These are phyloP conservation scores for Primulina eburnea DNA, from an alignment of 257 asterid genomes.

Conservation along the genomic window DNA sequence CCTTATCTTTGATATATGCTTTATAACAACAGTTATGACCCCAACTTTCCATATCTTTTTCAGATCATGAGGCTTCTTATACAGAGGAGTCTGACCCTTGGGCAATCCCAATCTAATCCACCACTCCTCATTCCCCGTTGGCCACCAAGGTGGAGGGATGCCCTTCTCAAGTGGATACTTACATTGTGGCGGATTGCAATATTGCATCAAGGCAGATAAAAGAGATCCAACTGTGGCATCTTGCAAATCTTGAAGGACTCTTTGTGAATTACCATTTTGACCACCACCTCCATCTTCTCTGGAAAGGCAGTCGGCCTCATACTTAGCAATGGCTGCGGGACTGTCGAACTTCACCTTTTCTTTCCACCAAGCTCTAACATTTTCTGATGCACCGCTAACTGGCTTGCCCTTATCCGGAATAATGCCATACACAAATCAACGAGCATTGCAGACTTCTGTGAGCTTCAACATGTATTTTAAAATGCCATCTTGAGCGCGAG, in stretches of 20 bases:
- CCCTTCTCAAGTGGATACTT: conserved; percentile 53
- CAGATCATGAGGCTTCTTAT: conserved; percentile 59
- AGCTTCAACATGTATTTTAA: conserved; percentile 52
- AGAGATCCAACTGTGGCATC: conserved; percentile 58
- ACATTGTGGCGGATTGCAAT: conserved; percentile 57
- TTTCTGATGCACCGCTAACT: conserved; percentile 53
- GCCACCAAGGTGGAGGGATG: conserved; percentile 63
- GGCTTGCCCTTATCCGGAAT: conserved; percentile 55
- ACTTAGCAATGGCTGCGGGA: conserved; percentile 46
- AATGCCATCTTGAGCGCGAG: conserved; percentile 49
- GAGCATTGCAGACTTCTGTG: conserved; percentile 55
- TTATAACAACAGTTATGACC: conserved; percentile 55
- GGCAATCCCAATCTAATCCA: conserved; percentile 40
- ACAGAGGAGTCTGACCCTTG: conserved; percentile 38
- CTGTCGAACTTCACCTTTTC: conserved; percentile 57
- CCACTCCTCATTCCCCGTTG: conserved; percentile 50
- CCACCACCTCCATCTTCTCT: conserved; percentile 25
- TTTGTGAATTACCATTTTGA: conserved; percentile 31
- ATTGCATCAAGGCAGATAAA: conserved; percentile 54
- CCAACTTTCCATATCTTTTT: conserved; percentile 62
- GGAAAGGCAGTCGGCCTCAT: conserved; percentile 37
- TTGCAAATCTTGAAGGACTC: conserved; percentile 48
- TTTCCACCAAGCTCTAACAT: conserved; percentile 59
- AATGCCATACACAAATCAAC: conserved; percentile 46
- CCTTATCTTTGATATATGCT: conserved; percentile 81